A percentile compares a stretch with the other conserved stretches of the same genome.
phyloP scores from a whole-genome alignment of 176 grass and related monocot genomes.

The Stipa capillata region DNA sequence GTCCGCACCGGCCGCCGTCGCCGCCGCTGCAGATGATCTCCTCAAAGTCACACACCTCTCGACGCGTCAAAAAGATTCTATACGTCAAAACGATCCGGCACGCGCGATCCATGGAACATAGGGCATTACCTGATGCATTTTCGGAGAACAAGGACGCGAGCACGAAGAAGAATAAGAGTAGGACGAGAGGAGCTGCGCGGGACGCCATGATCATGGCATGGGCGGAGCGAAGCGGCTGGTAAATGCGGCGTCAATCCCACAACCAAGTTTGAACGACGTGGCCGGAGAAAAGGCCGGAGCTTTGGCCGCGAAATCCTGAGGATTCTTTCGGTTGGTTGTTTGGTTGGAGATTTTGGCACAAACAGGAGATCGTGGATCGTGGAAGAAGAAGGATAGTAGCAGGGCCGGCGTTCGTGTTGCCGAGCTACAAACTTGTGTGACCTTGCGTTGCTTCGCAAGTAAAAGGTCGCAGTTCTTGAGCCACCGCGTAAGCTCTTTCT shows the following conservation, averaged over 20 bases:
- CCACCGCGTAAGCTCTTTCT: background rate
- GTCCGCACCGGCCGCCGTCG: background rate
- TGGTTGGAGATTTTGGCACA: constrained; percentile 13
- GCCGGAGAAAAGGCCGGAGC: background rate
- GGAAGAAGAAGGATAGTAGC: background rate
- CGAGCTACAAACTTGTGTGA: background rate
- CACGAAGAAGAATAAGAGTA: background rate
- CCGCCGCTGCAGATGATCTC: background rate
- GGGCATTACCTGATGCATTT: background rate
- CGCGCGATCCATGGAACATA: background rate
- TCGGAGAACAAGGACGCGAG: background rate
- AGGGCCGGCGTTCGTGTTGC: background rate
- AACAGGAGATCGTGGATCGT: background rate
- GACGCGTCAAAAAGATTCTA: background rate
- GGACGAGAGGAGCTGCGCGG: background rate
- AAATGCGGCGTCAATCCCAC: background rate
- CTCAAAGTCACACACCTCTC: background rate
- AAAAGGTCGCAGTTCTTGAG: background rate
- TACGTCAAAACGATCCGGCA: background rate
- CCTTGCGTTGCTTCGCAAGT: background rate
- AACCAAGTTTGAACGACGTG: background rate
- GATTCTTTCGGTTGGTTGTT: background rate
- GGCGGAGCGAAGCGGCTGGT: background rate
- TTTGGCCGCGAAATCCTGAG: background rate
- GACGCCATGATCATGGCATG: background rate